Evolutionary conservation across 2,329 filamentous ascomycete species (phyloP).

Genomic region (Cladosporium oxysporum): DNA sequence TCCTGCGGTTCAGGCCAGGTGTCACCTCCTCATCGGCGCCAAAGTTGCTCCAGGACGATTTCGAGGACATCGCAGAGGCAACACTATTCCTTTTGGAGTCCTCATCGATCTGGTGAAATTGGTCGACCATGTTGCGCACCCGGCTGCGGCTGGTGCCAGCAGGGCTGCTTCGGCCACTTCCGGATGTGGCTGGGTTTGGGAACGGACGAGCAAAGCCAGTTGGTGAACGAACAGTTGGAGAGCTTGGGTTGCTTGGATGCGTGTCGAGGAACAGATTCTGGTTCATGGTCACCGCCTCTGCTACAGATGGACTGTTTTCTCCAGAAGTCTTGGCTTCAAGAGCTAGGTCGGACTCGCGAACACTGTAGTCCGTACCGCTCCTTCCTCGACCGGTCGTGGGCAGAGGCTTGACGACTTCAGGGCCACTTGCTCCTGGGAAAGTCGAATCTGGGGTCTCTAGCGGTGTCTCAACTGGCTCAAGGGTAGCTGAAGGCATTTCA

Average conservation of each 20-base stretch:
- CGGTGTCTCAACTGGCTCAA: slow-evolving; percentile 23
- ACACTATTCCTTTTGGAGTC: slow-evolving; percentile 50
- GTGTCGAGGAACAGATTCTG: slow-evolving; percentile 33
- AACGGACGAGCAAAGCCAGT: slow-evolving; percentile 13
- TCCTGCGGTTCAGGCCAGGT: slow-evolving; percentile 30
- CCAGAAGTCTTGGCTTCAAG: slow-evolving; percentile 29
- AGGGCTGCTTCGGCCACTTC: slow-evolving; percentile 29
- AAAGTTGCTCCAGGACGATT: slow-evolving; percentile 43
- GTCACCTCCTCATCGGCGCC: slow-evolving; percentile 41
- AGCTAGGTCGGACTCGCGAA: slow-evolving; percentile 37
- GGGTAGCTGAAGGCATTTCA: slow-evolving; percentile 27
- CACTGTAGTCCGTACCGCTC: slow-evolving; percentile 37
- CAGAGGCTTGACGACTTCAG: slow-evolving; percentile 22
- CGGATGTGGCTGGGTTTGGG: slow-evolving; percentile 22
- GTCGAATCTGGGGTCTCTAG: not conserved
- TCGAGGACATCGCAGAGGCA: slow-evolving; percentile 40
- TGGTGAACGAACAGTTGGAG: not conserved
- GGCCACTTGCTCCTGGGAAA: not conserved
- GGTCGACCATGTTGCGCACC: slow-evolving; percentile 54
- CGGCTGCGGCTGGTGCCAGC: slow-evolving; percentile 47
- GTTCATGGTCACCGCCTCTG: slow-evolving; percentile 25
- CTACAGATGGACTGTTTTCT: slow-evolving; percentile 27
- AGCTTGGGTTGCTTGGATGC: slow-evolving; percentile 21
- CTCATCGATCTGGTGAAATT: slow-evolving; percentile 48
- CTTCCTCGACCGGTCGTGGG: slow-evolving; percentile 30